phyloP scores from a whole-genome alignment of 2,329 filamentous ascomycete species.

The Aspergillus sojae region DNA sequence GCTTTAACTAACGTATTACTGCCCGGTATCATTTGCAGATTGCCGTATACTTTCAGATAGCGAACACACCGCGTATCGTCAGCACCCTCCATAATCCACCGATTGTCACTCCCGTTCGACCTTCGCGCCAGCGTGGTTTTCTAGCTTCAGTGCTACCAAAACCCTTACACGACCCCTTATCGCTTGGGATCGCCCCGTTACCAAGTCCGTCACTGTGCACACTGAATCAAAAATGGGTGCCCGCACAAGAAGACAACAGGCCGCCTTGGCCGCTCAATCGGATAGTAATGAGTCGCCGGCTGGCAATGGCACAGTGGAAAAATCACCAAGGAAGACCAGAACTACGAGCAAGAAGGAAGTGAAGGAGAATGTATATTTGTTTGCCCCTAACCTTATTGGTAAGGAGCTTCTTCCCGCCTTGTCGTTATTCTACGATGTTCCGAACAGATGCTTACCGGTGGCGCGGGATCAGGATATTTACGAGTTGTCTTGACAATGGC shows the following conservation, averaged over 20 bases:
- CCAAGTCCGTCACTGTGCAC: background rate
- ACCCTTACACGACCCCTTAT: background rate
- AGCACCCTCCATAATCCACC: background rate
- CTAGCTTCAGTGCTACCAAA: background rate
- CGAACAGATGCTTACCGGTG: background rate
- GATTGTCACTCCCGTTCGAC: background rate
- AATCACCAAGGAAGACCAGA: slow-evolving; percentile 36
- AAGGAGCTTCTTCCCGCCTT: slow-evolving; percentile 32
- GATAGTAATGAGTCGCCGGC: slow-evolving; percentile 35
- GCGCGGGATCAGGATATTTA: slow-evolving; percentile 62
- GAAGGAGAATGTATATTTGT: slow-evolving; percentile 77
- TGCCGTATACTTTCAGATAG: background rate
- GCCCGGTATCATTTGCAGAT: background rate
- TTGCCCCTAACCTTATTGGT: slow-evolving; percentile 83
- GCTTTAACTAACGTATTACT: background rate
- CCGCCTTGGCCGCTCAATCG: slow-evolving; percentile 31
- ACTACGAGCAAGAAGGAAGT: slow-evolving; percentile 36
- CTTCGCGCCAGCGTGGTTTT: background rate
- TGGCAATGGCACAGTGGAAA: slow-evolving; percentile 34
- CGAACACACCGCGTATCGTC: background rate
- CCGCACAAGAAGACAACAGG: slow-evolving; percentile 44
- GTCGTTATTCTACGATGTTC: background rate
- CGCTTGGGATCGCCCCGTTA: background rate
- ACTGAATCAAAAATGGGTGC: slow-evolving; percentile 34
- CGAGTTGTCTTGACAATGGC: slow-evolving; percentile 81